Percentiles rank a stretch among this genome's conserved stretches.
Conservation (phyloP, 2,329 filamentous ascomycete species). For the Alternaria angustiovoidea region DNA sequence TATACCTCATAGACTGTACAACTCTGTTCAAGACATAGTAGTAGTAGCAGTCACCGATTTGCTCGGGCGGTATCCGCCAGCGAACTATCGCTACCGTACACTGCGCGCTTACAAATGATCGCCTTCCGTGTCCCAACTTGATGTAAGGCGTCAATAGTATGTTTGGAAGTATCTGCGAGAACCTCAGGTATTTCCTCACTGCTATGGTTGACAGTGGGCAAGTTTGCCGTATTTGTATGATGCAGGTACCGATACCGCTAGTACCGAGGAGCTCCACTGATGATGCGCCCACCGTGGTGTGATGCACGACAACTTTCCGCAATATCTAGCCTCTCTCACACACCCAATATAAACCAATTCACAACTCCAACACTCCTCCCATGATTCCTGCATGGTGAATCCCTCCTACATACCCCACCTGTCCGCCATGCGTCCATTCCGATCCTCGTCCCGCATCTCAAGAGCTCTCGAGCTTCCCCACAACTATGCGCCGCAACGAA, state of each 20-base stretch:
- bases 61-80: neutral
- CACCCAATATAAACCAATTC: slow-evolving; percentile 17
- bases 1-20: neutral
- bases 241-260: slow-evolving; percentile 20
- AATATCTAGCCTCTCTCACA: slow-evolving; percentile 10
- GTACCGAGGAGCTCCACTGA: slow-evolving; percentile 24
- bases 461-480: slow-evolving; percentile 40
- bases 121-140: neutral
- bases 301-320: slow-evolving; percentile 29
- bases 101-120: neutral
- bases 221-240: slow-evolving; percentile 31
- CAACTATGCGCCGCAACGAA: slow-evolving; percentile 34
- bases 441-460: slow-evolving; percentile 33
- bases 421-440: slow-evolving; percentile 40
- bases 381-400: slow-evolving; percentile 29
- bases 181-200: neutral
- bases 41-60: neutral
- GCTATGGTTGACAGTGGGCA: neutral
- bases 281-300: slow-evolving; percentile 44
- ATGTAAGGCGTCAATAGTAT: neutral
- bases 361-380: neutral
- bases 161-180: neutral
- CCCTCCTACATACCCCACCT: slow-evolving; percentile 19
- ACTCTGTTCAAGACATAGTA: too few relatives aligned
- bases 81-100: neutral